Base-by-base conservation (phyloP, 225 moss, liverwort and hornwort species). In the Polytrichum formosum region DNA sequence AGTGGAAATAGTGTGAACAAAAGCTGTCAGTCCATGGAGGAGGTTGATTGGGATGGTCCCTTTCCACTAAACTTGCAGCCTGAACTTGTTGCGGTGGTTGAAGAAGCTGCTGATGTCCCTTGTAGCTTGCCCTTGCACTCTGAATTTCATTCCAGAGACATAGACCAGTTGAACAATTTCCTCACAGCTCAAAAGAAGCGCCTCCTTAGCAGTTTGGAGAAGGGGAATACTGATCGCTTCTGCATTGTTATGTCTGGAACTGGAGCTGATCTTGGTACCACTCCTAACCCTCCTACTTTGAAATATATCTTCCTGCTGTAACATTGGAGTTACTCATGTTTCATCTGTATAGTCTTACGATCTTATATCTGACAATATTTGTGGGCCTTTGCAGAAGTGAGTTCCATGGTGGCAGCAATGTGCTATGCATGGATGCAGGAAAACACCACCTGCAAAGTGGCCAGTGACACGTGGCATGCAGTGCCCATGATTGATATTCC, bases 351-450 rank as follows among this genome's bases (percentile, higher is more conserved):
- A 46, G 46, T 46, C 16, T 46, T 46, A 46, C 10, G 4, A 16
- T 16, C 46, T 46, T 46, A 16, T 46, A 46, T 46, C 46, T 46
- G 46, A 46, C 13, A 37, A 46, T 0, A 4, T 4, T 46, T 13
- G 61, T 35, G 75, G 80, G 63, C 21, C 35, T 18, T 17, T 71
- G 30, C 76, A 87, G 87, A 87, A 64, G 78, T 83, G 30, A 87
- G 87, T 78, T 78, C 83, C 68, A 78, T 81, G 33, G 80, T 81
- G 55, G 76, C 78, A 53, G 83, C 83, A 56, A 71, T 87, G 68
- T 73, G 80, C 77, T 83, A 83, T 55, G 74, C 87, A 58, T 87
- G 83, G 87, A 54, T 87, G 26, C 80, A 80, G 76, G 87, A 83
- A 55, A 81, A 81, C 59, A 78, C 83, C 23, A 75, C 78, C 33